Conservation (phyloP, 768 basidiomycete species). For the Leccinum sublutescens region DNA sequence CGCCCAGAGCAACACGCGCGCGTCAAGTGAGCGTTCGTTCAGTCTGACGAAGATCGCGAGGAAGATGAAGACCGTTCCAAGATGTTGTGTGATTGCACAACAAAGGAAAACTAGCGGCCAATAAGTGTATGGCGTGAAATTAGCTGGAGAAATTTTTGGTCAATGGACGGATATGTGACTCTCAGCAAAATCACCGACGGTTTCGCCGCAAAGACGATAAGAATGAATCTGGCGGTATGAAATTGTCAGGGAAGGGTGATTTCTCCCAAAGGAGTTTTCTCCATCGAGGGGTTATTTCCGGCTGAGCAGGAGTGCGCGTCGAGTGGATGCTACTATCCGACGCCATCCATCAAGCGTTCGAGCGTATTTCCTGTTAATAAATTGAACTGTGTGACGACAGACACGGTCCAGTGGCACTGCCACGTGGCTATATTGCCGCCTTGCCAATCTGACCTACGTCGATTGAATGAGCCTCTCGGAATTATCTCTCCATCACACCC, state of each 20-base stretch:
- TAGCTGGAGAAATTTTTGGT: conserved; percentile 46
- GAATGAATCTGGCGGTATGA: conserved; percentile 73
- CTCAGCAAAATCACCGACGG: conserved; percentile 46
- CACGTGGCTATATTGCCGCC: conserved; percentile 13
- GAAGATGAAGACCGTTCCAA: conserved; percentile 79
- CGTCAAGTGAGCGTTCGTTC: conserved; percentile 60
- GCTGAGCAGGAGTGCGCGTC: neutral
- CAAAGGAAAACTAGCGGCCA: conserved; percentile 67
- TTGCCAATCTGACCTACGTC: conserved; percentile 4
- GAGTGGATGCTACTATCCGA: neutral
- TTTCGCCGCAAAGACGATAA: conserved; percentile 76
- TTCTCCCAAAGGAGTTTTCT: conserved; percentile 77
- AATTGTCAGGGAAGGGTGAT: conserved; percentile 79
- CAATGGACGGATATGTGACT: conserved; percentile 12
- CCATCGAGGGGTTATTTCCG: conserved; percentile 43
- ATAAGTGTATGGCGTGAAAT: conserved; percentile 78
- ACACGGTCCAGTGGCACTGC: neutral
- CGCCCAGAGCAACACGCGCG: conserved; percentile 64
- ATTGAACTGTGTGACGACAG: conserved; percentile 2
- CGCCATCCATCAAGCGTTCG: neutral
- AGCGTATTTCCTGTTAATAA: neutral
- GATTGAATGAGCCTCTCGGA: conserved; percentile 14
- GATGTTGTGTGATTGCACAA: conserved; percentile 80
- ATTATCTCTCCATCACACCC: conserved; percentile 1
- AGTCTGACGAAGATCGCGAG: conserved; percentile 75